Percentiles rank a stretch among this genome's conserved stretches.
Evolutionary conservation across 1,284 basidiomycete genomes (phyloP).

Genomic region (Sanguinoderma infundibulare): DNA sequence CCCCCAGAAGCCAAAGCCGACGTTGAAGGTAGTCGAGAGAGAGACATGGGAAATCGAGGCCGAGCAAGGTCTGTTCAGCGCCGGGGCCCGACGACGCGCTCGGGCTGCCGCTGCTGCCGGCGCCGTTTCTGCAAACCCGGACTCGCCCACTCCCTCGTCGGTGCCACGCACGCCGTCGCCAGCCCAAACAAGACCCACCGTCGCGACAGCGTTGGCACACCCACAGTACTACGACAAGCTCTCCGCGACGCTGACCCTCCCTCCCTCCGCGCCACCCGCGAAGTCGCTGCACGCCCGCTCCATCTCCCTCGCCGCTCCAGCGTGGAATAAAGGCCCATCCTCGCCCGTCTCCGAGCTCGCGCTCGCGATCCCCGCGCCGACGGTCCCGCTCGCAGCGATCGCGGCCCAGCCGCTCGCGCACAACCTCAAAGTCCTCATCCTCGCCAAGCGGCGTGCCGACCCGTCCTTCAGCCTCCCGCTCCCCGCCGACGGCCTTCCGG

Average conservation of each 20-base stretch:
- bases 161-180: conserved; percentile 21
- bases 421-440: conserved; percentile 60
- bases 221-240: conserved; percentile 62
- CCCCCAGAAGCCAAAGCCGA: conserved; percentile 10
- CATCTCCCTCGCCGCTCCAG: conserved; percentile 55
- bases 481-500: conserved; percentile 37
- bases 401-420: conserved; percentile 61
- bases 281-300: conserved; percentile 59
- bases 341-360: conserved; percentile 35
- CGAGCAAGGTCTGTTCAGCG: conserved; percentile 71
- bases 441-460: conserved; percentile 70
- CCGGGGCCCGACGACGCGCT: conserved; percentile 68
- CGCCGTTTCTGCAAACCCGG: conserved; percentile 1
- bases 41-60: conserved; percentile 81
- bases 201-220: conserved; percentile 45
- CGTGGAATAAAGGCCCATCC: conserved; percentile 20
- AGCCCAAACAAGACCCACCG: conserved; percentile 22
- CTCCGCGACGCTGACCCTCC: conserved; percentile 65
- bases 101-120: conserved; percentile 55
- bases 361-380: conserved; percentile 66
- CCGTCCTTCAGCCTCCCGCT: conserved; percentile 59
- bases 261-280: conserved; percentile 57
- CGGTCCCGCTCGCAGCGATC: conserved; percentile 67
- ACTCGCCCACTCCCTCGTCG: conserved; percentile 1
- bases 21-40: conserved; percentile 48